Evolutionary conservation across 768 basidiomycete genomes (phyloP), one percentile per base, ranked within the genome.

Genomic region (Amanita pallidorosea): DNA sequence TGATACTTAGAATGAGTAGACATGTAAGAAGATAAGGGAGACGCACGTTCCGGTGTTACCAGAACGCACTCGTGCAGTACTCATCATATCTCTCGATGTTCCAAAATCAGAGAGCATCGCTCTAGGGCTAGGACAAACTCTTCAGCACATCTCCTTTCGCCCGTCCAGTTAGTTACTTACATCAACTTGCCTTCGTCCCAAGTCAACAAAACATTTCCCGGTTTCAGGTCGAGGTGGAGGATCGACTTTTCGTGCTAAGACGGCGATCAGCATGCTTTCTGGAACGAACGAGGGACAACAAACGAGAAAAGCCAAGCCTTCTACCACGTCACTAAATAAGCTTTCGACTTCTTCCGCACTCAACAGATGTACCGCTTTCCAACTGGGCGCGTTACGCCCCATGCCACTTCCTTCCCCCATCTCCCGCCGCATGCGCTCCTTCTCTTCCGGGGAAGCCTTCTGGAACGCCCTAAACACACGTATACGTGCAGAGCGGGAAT

Each of bases 61-160:
- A 2, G 88, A 87, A 20, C 94, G 77, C 13, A 73, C 66, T 11
- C 79, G 68, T 15, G 79, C 72, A 5, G 80, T 75, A 45, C 81
- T 76, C 15, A 94, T 70, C 86, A 90, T 90, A 59, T 95, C 92
- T 45, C 89, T 82, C 22, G 89, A 92, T 0, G 93, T 95, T 15
- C 94, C 94, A 65, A 97, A 97, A 59, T 97, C 94, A 2, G 90
- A 91, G 15, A 97, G 71, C 88, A 97, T 91, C 1, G 91, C 93
- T 59, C 89, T 79, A 3, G 94, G 94, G 52, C 92, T 94, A 44
- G 23, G 23, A 34, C 27, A 18, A 31, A 31, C n/a, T 2, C 5
- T 2, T 17, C 9, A 27, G 3, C 17, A 7, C n/a, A 31, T 44
- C 11, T 17, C 5, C 8, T 45, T 45, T 6, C 5, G 23, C n/a